Evolutionary conservation across 208 protist species (phyloP).

Genomic region (Trypanosoma mega): DNA sequence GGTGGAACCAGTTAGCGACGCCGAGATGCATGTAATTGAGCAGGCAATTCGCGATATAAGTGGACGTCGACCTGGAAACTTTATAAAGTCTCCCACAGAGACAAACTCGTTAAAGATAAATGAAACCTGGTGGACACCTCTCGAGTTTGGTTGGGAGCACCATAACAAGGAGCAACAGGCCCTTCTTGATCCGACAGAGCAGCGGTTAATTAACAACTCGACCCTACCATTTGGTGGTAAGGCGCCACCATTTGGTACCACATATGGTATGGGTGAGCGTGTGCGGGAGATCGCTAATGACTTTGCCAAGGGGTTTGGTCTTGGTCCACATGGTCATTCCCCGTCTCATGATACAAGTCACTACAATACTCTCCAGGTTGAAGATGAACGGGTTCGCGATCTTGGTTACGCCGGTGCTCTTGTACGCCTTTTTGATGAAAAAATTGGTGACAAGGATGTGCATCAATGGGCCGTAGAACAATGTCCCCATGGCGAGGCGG

Average conservation of each 20-base stretch:
- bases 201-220: conserved; percentile 56
- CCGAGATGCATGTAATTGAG: conserved; percentile 78
- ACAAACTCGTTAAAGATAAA: conserved; percentile 64
- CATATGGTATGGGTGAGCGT: conserved; percentile 86
- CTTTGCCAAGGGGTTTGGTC: conserved; percentile 82
- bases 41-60: conserved; percentile 90
- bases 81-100: conserved; percentile 74
- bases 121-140: conserved; percentile 80
- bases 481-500: conserved; percentile 37
- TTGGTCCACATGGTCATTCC: conserved; percentile 77
- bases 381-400: conserved; percentile 46
- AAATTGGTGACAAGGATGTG: conserved; percentile 60
- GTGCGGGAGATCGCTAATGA: conserved; percentile 77
- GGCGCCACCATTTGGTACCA: conserved; percentile 77
- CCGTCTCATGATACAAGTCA: conserved; percentile 60
- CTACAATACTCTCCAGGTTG: conserved; percentile 60
- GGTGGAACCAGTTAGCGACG: conserved; percentile 55
- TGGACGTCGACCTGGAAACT: conserved; percentile 85
- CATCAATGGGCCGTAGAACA: conserved; percentile 67
- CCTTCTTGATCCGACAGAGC: conserved; percentile 65
- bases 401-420: conserved; percentile 66
- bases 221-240: conserved; percentile 76
- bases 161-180: conserved; percentile 73
- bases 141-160: conserved; percentile 84
- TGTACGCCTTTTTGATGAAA: conserved; percentile 82